A percentile compares a stretch with the other conserved stretches of the same genome.
These are phyloP conservation scores for Trichosporon faecale DNA, from an alignment of 1,284 basidiomycete species.

Conservation along the genomic window DNA sequence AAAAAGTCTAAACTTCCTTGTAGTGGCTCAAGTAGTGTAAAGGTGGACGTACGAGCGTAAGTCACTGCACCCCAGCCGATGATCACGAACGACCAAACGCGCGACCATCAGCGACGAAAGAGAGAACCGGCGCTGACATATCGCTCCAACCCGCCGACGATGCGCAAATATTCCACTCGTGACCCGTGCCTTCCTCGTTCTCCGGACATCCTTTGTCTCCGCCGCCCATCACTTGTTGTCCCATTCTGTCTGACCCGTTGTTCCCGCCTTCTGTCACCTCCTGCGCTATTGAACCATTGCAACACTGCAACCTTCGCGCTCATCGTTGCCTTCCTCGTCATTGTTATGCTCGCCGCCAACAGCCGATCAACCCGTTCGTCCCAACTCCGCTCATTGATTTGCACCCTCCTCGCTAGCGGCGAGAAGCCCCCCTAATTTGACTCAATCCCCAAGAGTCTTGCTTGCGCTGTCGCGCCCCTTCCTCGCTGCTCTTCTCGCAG, in stretches of 20 bases:
- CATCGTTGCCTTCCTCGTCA: not conserved
- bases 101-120: not conserved
- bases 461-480: constrained; percentile 7
- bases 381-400: constrained; percentile 46
- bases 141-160: not conserved
- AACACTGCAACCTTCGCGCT: not conserved
- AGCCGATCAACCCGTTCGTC: constrained; percentile 41
- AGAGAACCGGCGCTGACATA: not conserved
- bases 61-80: constrained; percentile 14
- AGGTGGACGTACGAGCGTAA: constrained; percentile 39
- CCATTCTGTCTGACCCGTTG: not conserved
- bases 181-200: constrained; percentile 1
- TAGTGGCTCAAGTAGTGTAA: constrained; percentile 41
- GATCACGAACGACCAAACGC: not conserved
- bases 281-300: not conserved
- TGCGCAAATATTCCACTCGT: constrained; percentile 4
- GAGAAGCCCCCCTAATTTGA: constrained; percentile 51
- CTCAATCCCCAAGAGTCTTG: constrained; percentile 18
- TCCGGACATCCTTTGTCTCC: not conserved
- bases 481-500: constrained; percentile 18
- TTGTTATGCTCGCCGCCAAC: constrained; percentile 17
- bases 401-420: constrained; percentile 45
- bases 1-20: constrained; percentile 48
- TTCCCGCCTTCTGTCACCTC: not conserved
- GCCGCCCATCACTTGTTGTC: not conserved